phyloP scores from a whole-genome alignment of 139 green algal species.

The Bryopsis sp. region DNA sequence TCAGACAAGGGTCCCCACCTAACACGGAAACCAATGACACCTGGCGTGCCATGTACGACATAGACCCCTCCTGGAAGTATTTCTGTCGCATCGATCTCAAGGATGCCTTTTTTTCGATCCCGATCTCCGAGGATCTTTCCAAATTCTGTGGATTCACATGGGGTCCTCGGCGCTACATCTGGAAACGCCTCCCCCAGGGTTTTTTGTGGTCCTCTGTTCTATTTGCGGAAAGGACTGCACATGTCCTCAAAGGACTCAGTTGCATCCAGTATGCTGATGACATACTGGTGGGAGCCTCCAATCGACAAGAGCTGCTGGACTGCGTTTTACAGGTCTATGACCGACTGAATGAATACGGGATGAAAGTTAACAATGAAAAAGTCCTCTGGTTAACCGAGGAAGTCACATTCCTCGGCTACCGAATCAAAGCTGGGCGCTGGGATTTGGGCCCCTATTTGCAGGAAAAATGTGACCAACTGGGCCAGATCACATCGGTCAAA shows the following conservation, averaged over 20 bases:
- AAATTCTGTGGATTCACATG: constrained; percentile 7
- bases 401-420: constrained; percentile 1
- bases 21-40: not conserved
- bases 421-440: constrained; percentile 3
- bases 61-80: constrained; percentile 7
- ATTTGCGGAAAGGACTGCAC: constrained; percentile 7
- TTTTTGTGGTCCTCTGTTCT: constrained; percentile 12
- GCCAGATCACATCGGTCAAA: not conserved
- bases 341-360: not conserved
- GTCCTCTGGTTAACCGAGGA: not conserved
- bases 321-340: not conserved
- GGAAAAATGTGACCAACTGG: not conserved
- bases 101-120: constrained; percentile 17
- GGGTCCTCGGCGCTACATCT: not conserved
- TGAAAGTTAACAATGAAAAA: constrained; percentile 14
- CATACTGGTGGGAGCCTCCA: not conserved
- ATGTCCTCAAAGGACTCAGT: constrained; percentile 13
- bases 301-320: not conserved
- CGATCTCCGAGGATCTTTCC: not conserved
- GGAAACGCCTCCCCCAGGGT: constrained; percentile 14
- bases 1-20: not conserved
- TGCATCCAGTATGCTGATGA: constrained; percentile 13
- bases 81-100: constrained; percentile 12
- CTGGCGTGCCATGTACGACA: not conserved
- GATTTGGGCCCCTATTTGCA: not conserved